Conservation (phyloP, 768 basidiomycete genomes). For the Saitozyma sp. region DNA sequence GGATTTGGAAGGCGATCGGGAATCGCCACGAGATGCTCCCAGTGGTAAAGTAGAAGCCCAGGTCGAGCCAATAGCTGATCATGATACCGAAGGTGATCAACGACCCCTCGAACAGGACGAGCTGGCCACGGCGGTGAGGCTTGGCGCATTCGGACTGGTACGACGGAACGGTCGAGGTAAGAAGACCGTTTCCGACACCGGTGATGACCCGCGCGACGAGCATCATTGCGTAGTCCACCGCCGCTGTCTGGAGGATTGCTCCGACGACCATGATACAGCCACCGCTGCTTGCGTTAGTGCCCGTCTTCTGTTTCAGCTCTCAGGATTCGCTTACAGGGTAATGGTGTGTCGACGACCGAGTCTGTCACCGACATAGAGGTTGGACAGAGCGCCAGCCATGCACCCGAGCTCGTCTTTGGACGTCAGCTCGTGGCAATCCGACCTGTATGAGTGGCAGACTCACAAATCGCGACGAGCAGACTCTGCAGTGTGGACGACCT, state of each 20-base stretch:
- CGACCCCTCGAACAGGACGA: constrained; percentile 68
- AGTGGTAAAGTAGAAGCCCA: constrained; percentile 58
- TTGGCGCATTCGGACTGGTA: constrained; percentile 70
- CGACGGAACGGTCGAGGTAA: constrained; percentile 67
- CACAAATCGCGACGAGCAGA: constrained; percentile 64
- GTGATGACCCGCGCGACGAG: constrained; percentile 58
- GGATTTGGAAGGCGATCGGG: neutral
- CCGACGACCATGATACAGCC: constrained; percentile 36
- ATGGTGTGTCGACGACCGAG: constrained; percentile 37
- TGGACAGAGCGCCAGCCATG: constrained; percentile 65
- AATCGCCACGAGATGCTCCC: constrained; percentile 61
- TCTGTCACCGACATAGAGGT: constrained; percentile 54
- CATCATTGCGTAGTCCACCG: constrained; percentile 63
- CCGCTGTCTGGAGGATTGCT: constrained; percentile 49
- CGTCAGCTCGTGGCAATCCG: neutral
- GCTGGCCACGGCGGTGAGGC: constrained; percentile 61
- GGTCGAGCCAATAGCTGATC: constrained; percentile 65
- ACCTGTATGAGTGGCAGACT: constrained; percentile 37
- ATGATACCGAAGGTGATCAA: constrained; percentile 56
- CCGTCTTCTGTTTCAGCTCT: too few relatives aligned
- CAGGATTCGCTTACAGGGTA: constrained; percentile 10
- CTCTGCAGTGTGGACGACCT: constrained; percentile 54
- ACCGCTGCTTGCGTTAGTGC: constrained; percentile 13
- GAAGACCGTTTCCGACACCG: constrained; percentile 66
- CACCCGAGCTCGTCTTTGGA: constrained; percentile 63